Evolutionary conservation across 2,329 filamentous ascomycete genomes (phyloP), one percentile per base, ranked within the genome.

Genomic region (Stemphylium vesicarium): DNA sequence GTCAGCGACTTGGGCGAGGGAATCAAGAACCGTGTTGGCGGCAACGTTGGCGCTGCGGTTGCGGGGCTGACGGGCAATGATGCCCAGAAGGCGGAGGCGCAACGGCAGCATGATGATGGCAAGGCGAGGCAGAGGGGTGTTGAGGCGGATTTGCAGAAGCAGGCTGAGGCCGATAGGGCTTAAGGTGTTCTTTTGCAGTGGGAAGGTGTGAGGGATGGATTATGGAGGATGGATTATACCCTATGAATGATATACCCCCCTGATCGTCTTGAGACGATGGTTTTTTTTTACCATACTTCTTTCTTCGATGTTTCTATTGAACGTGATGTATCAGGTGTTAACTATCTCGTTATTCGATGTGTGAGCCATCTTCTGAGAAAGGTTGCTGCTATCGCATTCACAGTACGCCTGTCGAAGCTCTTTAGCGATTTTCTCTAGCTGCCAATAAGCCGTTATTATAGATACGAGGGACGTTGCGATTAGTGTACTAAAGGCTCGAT

Each of bases 101-200:
- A 90, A 74, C 74, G 82, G 64, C 80, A 89, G 76, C 92, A 95
- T 70, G 92, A 95, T 67, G 78, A 85, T 62, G 93, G 92, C 62
- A 96, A 95, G 87, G 90, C 89, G 16, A 82, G 85, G 70, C 90
- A 96, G 83, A 85, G 92, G 16, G 90, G 92, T 44, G 92, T 88
- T 1, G 92, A 96, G 83, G 79, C 83, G 33, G 92, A 96, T 70
- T 82, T 96, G 52, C 79, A 89, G 76, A 93, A 91, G 84, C 81
- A 90, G 81, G 84, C 52, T 7, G 58, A 69, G 56, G 22, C 41
- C 12, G 51, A 53, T 4, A 44, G 20, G 45, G 8, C 38, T 16
- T 52, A 22, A 38, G 39, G 26, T 7, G 8, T 2, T 11, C 2
- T 15, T 6, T 31, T 4, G 7, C 12, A 33, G 7, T 20, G 20